Conservation (phyloP, 345 rosid genomes). For the Citrus mangshanensis region DNA sequence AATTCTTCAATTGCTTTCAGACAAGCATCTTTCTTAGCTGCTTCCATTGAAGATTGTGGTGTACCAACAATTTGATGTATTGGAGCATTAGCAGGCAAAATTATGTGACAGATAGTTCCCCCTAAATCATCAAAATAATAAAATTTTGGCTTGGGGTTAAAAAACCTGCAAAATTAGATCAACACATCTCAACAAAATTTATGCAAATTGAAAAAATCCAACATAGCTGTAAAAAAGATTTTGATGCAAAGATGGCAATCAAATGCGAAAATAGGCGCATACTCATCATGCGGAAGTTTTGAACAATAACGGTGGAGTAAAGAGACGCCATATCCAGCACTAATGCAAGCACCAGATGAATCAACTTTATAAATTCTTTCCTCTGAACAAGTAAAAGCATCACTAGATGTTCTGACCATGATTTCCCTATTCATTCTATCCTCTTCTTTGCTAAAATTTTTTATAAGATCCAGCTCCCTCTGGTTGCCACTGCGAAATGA, state of each 20-base stretch:
- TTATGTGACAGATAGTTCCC: slow-evolving; percentile 71
- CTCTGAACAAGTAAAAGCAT: slow-evolving; percentile 38
- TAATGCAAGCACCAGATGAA: slow-evolving; percentile 70
- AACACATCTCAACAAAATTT: slow-evolving; percentile 15
- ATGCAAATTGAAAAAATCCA: neutral
- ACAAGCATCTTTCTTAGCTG: slow-evolving; percentile 83
- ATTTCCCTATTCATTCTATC: slow-evolving; percentile 71
- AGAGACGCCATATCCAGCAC: slow-evolving; percentile 79
- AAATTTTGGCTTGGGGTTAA: slow-evolving; percentile 74
- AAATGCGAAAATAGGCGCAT: slow-evolving; percentile 31
- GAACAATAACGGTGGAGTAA: slow-evolving; percentile 82
- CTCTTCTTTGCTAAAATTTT: slow-evolving; percentile 57
- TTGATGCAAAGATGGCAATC: slow-evolving; percentile 7
- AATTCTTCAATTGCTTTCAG: slow-evolving; percentile 74
- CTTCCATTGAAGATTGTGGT: slow-evolving; percentile 61
- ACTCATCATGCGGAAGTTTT: slow-evolving; percentile 93
- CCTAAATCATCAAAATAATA: slow-evolving; percentile 60
- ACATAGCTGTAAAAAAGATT: neutral
- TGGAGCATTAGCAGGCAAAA: slow-evolving; percentile 87
- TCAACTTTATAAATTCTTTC: slow-evolving; percentile 68
- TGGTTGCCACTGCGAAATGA: slow-evolving; percentile 58
- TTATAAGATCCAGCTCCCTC: slow-evolving; percentile 68
- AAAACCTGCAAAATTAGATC: slow-evolving; percentile 55
- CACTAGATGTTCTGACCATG: slow-evolving; percentile 58
- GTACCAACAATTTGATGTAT: slow-evolving; percentile 50